Evolutionary conservation across 1,139 yeast genomes (phyloP).

Genomic region (Tardiomyces depauwii): DNA sequence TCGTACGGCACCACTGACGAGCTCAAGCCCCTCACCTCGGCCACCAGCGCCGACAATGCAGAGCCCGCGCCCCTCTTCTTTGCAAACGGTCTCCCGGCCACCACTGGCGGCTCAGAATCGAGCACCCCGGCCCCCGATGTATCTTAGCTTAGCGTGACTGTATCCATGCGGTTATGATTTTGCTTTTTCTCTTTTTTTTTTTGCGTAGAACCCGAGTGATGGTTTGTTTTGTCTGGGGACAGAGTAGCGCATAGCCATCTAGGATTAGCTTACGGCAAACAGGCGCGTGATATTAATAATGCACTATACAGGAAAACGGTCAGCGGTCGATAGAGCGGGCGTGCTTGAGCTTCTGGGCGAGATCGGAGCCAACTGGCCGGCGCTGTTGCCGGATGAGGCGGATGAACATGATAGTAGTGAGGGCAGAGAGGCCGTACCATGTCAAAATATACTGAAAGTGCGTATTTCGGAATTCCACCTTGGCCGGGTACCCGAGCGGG

Average conservation of each 20-base stretch:
- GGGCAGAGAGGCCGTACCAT: conserved; percentile 81
- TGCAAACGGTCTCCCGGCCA: conserved; percentile 25
- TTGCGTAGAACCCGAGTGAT: too few species aligned
- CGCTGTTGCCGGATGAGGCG: conserved; percentile 32
- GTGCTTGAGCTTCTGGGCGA: conserved; percentile 17
- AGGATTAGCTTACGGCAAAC: too few species aligned
- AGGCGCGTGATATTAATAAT: too few species aligned
- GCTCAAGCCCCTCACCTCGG: conserved; percentile 18
- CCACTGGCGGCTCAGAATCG: conserved; percentile 14
- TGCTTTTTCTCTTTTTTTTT: too few species aligned
- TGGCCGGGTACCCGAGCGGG: conserved; percentile 77
- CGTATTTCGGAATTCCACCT: conserved; percentile 71
- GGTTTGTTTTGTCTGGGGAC: too few species aligned
- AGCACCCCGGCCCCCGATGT: too few species aligned
- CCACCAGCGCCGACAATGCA: conserved; percentile 8
- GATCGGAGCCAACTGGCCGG: neutral
- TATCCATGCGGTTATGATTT: too few species aligned
- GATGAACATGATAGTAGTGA: conserved; percentile 55
- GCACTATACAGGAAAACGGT: too few species aligned
- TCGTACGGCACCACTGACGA: conserved; percentile 22
- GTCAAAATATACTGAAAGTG: conserved; percentile 88
- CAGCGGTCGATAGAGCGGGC: conserved; percentile 7
- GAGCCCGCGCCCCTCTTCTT: conserved; percentile 19
- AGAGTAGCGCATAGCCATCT: too few species aligned
- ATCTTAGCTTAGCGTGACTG: too few species aligned